These are phyloP conservation scores for Ceratopteris richardii DNA, from an alignment of 75 land plant species.

Conservation along the genomic window DNA sequence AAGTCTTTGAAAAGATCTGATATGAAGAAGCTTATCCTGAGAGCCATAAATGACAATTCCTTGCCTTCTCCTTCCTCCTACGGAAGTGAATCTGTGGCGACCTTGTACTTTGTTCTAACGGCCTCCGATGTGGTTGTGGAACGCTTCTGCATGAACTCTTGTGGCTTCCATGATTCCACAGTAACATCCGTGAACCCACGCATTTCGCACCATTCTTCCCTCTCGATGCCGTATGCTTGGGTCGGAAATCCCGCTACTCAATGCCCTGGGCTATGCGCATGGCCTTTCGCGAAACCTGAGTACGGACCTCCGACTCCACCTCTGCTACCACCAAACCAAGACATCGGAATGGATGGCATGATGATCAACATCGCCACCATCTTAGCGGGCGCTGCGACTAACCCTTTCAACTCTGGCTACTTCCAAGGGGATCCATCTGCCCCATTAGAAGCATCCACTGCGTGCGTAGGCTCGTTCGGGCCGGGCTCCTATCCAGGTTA, in stretches of 20 bases:
- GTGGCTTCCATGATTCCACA: slow-evolving; percentile 40
- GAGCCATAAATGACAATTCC: too few species aligned
- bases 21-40: background rate
- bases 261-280: slow-evolving; percentile 40
- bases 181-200: background rate
- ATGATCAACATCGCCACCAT: slow-evolving; percentile 25
- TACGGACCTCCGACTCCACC: slow-evolving; percentile 28
- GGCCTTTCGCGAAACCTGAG: slow-evolving; percentile 29
- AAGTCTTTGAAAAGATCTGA: slow-evolving; percentile 26
- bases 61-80: too few species aligned
- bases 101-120: slow-evolving; percentile 43
- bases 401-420: slow-evolving; percentile 21
- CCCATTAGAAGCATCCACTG: slow-evolving; percentile 22
- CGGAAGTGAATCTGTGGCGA: too few species aligned
- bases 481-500: slow-evolving; percentile 19
- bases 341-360: slow-evolving; percentile 29
- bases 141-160: slow-evolving; percentile 63
- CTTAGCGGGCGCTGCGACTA: slow-evolving; percentile 22
- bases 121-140: slow-evolving; percentile 51
- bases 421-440: slow-evolving; percentile 9
- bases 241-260: slow-evolving; percentile 47
- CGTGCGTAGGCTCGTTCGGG: slow-evolving; percentile 21
- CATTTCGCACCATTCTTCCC: too few species aligned
- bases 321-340: slow-evolving; percentile 10
- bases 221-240: slow-evolving; percentile 32